Evolutionary conservation across 345 rosid genomes (phyloP).

Genomic region (Zanthoxylum bungeanum): DNA sequence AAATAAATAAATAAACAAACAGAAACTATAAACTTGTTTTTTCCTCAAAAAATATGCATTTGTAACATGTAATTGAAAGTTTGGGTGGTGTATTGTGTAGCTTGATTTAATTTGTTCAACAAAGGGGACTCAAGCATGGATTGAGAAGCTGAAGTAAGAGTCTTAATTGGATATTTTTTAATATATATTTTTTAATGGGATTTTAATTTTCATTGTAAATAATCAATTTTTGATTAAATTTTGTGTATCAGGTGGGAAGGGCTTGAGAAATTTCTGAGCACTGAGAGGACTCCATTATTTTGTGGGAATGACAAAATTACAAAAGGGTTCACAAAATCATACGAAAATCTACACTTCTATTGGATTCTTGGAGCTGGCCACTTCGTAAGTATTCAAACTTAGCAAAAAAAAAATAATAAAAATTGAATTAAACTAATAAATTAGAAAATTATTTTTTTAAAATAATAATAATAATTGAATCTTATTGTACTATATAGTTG

Average conservation of each 20-base stretch:
- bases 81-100: slow-evolving; percentile 26
- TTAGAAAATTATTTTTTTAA: too few species aligned
- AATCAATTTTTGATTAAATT: not conserved
- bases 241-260: slow-evolving; percentile 67
- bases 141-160: slow-evolving; percentile 77
- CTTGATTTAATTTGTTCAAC: slow-evolving; percentile 86
- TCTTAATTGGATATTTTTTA: not conserved
- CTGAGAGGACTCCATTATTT: slow-evolving; percentile 46
- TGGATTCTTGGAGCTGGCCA: slow-evolving; percentile 99
- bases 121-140: slow-evolving; percentile 87
- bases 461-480: too few species aligned
- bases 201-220: not conserved
- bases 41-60: not conserved
- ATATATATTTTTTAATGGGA: not conserved
- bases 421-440: not conserved
- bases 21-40: too few species aligned
- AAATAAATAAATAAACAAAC: too few species aligned
- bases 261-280: slow-evolving; percentile 35
- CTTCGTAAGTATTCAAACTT: slow-evolving; percentile 55
- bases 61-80: too few species aligned
- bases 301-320: slow-evolving; percentile 49
- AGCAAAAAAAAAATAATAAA: not conserved
- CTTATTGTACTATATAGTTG: too few species aligned
- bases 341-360: slow-evolving; percentile 69
- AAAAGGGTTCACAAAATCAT: slow-evolving; percentile 69